A percentile compares a stretch with the other conserved stretches of the same genome.
phyloP scores from a whole-genome alignment of 306 rosid genomes.

The Astragalus membranaceus region DNA sequence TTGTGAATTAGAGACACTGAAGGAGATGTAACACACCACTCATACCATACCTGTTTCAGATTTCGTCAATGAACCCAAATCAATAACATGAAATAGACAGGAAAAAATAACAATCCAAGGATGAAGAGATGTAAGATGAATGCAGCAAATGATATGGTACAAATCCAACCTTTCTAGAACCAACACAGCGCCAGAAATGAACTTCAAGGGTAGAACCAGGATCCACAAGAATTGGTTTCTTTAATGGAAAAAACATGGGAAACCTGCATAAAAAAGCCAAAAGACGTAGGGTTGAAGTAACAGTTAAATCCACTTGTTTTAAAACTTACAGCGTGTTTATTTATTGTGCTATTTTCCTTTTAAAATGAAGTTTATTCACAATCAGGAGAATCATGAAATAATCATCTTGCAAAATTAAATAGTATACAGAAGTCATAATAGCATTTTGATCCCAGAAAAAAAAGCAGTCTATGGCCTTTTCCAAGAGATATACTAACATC shows the following conservation, averaged over 20 bases:
- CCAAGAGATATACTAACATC: not conserved
- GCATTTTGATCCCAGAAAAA: too few species aligned
- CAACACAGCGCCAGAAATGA: slow-evolving; percentile 71
- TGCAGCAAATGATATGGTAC: not conserved
- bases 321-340: not conserved
- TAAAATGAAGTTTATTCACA: not conserved
- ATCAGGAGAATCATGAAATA: not conserved
- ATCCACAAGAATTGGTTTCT: slow-evolving; percentile 37
- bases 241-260: slow-evolving; percentile 66
- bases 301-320: not conserved
- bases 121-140: not conserved
- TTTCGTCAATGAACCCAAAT: not conserved
- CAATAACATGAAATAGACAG: not conserved
- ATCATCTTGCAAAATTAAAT: not conserved
- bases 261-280: slow-evolving; percentile 31
- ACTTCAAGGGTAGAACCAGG: slow-evolving; percentile 47
- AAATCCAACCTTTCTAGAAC: slow-evolving; percentile 42
- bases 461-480: too few species aligned
- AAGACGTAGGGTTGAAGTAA: not conserved
- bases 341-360: not conserved
- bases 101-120: not conserved
- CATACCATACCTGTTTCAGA: slow-evolving; percentile 67
- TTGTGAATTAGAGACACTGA: slow-evolving; percentile 45
- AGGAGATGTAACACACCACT: slow-evolving; percentile 68
- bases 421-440: not conserved